Percentiles rank a stretch among this genome's conserved stretches.
phyloP scores from a whole-genome alignment of 1,284 basidiomycete species.

The Cutaneotrichosporon cutaneum region DNA sequence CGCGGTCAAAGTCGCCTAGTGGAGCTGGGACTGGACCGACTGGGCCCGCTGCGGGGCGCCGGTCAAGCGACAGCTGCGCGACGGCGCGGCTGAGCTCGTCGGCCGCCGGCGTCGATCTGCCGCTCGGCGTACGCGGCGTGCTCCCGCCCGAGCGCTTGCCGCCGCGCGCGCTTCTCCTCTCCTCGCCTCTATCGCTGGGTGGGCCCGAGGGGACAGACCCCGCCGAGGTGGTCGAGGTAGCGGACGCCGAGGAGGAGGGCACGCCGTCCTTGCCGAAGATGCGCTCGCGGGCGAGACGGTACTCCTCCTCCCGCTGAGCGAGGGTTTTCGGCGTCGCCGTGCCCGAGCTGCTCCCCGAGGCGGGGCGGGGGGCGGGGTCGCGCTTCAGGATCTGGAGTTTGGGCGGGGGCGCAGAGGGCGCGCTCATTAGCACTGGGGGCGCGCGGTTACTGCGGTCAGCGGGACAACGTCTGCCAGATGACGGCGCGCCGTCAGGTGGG shows the following conservation, averaged over 20 bases:
- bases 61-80: slow-evolving; percentile 10
- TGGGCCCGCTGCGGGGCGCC: too few relatives aligned
- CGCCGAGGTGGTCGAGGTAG: not conserved
- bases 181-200: not conserved
- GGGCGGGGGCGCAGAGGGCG: slow-evolving; percentile 18
- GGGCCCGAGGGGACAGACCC: not conserved
- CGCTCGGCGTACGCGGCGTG: slow-evolving; percentile 5
- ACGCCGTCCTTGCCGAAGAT: slow-evolving; percentile 22
- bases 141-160: slow-evolving; percentile 2
- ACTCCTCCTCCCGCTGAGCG: slow-evolving; percentile 28
- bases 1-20: slow-evolving; percentile 1
- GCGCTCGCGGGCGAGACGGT: slow-evolving; percentile 26
- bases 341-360: slow-evolving; percentile 8
- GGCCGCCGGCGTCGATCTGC: slow-evolving; percentile 7
- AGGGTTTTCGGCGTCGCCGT: slow-evolving; percentile 22
- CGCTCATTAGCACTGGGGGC: not conserved
- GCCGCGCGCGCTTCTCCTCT: not conserved
- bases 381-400: slow-evolving; percentile 28
- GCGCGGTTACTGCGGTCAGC: slow-evolving; percentile 23
- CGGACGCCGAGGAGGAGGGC: not conserved
- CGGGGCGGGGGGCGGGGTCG: not conserved
- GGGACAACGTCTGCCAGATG: too few relatives aligned
- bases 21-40: not conserved
- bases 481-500: not conserved
- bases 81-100: slow-evolving; percentile 21